phyloP scores from a whole-genome alignment of 768 basidiomycete genomes.

The Boletus reticuloceps region DNA sequence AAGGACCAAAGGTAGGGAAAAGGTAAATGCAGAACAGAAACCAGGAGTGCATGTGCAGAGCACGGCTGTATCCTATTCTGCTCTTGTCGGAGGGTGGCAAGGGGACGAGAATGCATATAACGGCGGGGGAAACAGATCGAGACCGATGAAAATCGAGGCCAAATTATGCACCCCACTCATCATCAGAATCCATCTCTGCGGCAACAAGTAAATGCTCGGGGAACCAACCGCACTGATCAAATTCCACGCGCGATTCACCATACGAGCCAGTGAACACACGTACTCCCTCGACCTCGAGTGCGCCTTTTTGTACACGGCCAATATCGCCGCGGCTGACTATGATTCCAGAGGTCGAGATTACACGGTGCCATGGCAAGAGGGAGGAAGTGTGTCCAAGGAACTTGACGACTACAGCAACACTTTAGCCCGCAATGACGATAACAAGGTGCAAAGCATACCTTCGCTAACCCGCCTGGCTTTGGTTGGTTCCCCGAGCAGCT shows the following conservation, averaged over 20 bases:
- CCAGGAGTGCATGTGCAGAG: no score
- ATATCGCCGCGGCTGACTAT: constrained; percentile 74
- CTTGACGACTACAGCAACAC: constrained; percentile 55
- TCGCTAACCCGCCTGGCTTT: constrained; percentile 80
- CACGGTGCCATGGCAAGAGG: constrained; percentile 77
- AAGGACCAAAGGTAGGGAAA: no score
- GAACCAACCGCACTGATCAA: constrained; percentile 62
- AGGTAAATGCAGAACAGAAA: no score
- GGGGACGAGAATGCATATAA: no score
- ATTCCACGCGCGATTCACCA: constrained; percentile 56
- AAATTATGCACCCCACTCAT: constrained; percentile 23
- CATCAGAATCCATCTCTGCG: constrained; percentile 11
- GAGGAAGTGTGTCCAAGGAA: constrained; percentile 58
- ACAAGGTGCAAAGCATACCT: constrained; percentile 40
- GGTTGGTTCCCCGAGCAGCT: constrained; percentile 69
- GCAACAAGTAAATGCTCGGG: constrained; percentile 31
- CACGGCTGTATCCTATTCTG: no score
- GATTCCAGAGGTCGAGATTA: constrained; percentile 61
- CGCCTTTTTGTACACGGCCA: constrained; percentile 65
- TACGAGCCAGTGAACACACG: constrained; percentile 53
- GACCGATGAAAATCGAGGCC: no score
- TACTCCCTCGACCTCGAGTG: constrained; percentile 73
- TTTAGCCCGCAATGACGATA: background rate
- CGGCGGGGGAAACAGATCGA: background rate
- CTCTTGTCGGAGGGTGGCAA: no score